These are phyloP conservation scores for Cytospora paraplurivora DNA, from an alignment of 2,329 filamentous ascomycete species.

Conservation along the genomic window DNA sequence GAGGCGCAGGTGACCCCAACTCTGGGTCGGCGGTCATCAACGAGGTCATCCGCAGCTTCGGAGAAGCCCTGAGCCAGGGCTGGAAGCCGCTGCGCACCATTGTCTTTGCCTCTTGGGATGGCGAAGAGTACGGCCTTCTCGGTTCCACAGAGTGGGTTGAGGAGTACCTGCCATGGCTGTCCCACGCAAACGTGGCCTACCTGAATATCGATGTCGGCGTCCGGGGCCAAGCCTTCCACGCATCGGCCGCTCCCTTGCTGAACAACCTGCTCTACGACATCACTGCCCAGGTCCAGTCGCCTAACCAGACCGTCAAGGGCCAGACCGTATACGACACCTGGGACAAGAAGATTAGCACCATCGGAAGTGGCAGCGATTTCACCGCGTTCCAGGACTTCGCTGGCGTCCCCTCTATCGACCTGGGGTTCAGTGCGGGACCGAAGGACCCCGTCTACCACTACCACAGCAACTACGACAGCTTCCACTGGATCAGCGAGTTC, in stretches of 20 bases:
- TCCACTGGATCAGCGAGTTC: slow-evolving; percentile 79
- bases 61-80: slow-evolving; percentile 64
- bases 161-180: slow-evolving; percentile 77
- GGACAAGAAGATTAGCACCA: slow-evolving; percentile 50
- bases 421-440: slow-evolving; percentile 50
- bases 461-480: slow-evolving; percentile 83
- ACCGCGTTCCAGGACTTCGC: slow-evolving; percentile 67
- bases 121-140: slow-evolving; percentile 76
- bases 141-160: slow-evolving; percentile 88
- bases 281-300: slow-evolving; percentile 25
- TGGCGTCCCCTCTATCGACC: slow-evolving; percentile 51
- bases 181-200: slow-evolving; percentile 70
- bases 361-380: slow-evolving; percentile 69
- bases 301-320: slow-evolving; percentile 40
- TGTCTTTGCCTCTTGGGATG: slow-evolving; percentile 73
- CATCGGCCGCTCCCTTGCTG: slow-evolving; percentile 63
- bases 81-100: slow-evolving; percentile 53
- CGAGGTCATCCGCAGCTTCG: slow-evolving; percentile 76
- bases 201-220: slow-evolving; percentile 72
- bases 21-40: slow-evolving; percentile 78
- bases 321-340: slow-evolving; percentile 47
- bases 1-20: slow-evolving; percentile 83
- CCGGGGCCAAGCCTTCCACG: slow-evolving; percentile 56
- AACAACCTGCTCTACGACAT: slow-evolving; percentile 53
- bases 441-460: slow-evolving; percentile 70